These are phyloP conservation scores for Glycyrrhiza uralensis DNA, from an alignment of 306 rosid species.

Conservation along the genomic window DNA sequence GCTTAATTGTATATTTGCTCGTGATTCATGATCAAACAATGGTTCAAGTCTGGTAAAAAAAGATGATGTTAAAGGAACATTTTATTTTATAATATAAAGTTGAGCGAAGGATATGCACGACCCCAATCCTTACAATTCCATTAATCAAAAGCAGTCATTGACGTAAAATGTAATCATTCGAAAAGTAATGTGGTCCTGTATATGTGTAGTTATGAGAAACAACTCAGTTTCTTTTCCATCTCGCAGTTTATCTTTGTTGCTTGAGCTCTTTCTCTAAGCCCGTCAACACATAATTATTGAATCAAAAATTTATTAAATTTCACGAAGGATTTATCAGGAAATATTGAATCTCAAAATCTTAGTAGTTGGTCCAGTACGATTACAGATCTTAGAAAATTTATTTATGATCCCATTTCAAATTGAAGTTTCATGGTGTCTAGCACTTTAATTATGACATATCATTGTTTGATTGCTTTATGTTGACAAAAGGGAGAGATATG, in stretches of 20 bases:
- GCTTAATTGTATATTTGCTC: slow-evolving; percentile 32
- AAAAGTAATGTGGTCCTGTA: slow-evolving; percentile 3
- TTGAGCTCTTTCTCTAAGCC: background rate
- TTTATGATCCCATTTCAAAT: too few species aligned
- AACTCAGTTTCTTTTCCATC: background rate
- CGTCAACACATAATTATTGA: background rate
- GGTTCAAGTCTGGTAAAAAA: slow-evolving; percentile 26
- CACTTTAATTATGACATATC: too few species aligned
- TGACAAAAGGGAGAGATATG: too few species aligned
- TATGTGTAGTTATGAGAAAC: background rate
- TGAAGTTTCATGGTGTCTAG: too few species aligned
- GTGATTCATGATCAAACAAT: slow-evolving; percentile 10
- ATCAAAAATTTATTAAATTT: too few species aligned
- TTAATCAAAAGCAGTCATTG: slow-evolving; percentile 4
- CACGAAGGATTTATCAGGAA: too few species aligned
- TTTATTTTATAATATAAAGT: slow-evolving; percentile 18
- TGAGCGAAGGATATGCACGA: slow-evolving; percentile 20
- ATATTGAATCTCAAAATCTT: too few species aligned
- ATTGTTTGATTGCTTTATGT: too few species aligned
- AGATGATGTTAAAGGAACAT: background rate
- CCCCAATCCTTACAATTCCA: slow-evolving; percentile 28
- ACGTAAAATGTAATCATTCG: slow-evolving; percentile 31
- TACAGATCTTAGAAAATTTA: too few species aligned
- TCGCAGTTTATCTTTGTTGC: slow-evolving; percentile 10
- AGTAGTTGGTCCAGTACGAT: too few species aligned